Evolutionary conservation across 192 early-diverging fungal species (phyloP), one percentile per base, ranked within the genome.

Genomic region (Mortierella alpina): DNA sequence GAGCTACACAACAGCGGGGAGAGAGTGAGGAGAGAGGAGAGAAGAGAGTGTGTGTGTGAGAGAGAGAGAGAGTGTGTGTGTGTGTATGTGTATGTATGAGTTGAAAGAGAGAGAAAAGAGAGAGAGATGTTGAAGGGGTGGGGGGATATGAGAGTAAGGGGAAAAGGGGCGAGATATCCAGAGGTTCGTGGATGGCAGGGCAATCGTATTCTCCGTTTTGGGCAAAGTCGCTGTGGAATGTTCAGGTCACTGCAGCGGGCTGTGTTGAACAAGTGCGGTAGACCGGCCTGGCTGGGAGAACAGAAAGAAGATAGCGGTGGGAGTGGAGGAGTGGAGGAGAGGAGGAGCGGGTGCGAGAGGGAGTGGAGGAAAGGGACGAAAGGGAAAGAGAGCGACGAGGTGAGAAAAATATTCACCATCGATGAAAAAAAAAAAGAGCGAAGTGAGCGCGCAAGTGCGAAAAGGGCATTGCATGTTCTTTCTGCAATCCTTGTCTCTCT

Each of bases 141-240:
- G 6, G 58, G 14, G 45, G 23, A 59, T 18, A 20, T 45, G 6
- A 50, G 13, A 66, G 56, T 39, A 52, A 57, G 40, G 45, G 14
- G 7, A 14, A 18, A 5, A 39, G 45, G 18, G 17, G 20, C 2
- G 59, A 41, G 14, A n/a, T 61, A 45, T 71, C 69, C 69, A 71
- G 53, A 42, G 51, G 20, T 40, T 22, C 14, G 22, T 74, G 66
- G 52, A 57, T 57, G 66, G 56, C 73, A 75, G 73, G 73, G 66
- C 73, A 75, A 61, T 75, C 73, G 73, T 31, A 31, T 63, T 75
- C 73, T 75, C 60, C 11, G 23, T 46, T 46, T 48, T 65, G 64
- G 64, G 63, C 65, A 67, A 67, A 67, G 65, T 67, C 52, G 65
- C 6, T 66, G 2, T 64, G n/a, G 11, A 14, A 20, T 56, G 18